A percentile compares a stretch with the other conserved stretches of the same genome.
phyloP scores from a whole-genome alignment of 169 alveolate species.

The Eimeria necatrix region DNA sequence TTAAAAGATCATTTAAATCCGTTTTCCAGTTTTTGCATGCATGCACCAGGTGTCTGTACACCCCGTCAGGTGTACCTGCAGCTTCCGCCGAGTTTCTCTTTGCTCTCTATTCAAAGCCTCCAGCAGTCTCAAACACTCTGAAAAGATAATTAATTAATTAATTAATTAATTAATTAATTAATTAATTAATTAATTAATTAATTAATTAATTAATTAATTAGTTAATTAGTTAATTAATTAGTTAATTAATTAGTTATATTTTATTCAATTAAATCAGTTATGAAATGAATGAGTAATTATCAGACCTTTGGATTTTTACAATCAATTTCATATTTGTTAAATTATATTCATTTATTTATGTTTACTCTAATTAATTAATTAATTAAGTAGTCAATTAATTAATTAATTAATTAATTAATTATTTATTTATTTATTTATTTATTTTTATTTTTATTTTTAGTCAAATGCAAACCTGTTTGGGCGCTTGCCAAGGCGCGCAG shows the following conservation, averaged over 20 bases:
- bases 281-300: no score
- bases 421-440: background rate
- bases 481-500: constrained; percentile 39
- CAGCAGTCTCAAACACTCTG: constrained; percentile 9
- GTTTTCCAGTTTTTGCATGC: background rate
- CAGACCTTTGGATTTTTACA: background rate
- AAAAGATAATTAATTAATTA: background rate
- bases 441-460: background rate
- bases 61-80: constrained; percentile 16
- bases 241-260: no score
- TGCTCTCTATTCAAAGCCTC: constrained; percentile 17
- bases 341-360: no score
- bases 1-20: no score
- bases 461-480: background rate
- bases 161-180: no score
- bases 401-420: background rate
- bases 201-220: no score
- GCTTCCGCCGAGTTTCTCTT: constrained; percentile 26
- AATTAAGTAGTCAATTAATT: background rate
- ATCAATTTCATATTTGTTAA: background rate
- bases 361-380: no score
- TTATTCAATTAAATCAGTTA: no score
- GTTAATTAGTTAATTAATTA: background rate
- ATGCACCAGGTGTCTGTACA: background rate
- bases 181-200: background rate